Conservation (phyloP, 495 filamentous ascomycete genomes). For the Podospora australis region DNA sequence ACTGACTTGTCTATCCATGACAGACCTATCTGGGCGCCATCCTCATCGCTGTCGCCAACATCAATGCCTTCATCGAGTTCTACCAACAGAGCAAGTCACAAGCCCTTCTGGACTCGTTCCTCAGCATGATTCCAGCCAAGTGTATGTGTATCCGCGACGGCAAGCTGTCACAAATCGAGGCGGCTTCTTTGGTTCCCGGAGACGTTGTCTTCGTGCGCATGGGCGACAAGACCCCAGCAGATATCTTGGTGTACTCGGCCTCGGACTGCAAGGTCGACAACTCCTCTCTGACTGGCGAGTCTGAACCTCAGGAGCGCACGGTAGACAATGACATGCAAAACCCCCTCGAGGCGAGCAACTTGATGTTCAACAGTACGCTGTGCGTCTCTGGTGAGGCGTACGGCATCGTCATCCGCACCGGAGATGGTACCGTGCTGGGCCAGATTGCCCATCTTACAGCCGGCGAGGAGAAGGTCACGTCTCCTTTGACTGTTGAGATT, state of each 20-base stretch:
- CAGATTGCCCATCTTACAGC: slow-evolving; percentile 45
- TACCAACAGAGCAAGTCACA: slow-evolving; percentile 28
- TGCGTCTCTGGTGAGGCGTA: slow-evolving; percentile 20
- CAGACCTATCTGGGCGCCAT: slow-evolving; percentile 30
- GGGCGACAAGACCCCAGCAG: slow-evolving; percentile 63
- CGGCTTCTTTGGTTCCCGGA: slow-evolving; percentile 47
- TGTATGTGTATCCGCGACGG: slow-evolving; percentile 28
- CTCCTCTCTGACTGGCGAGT: slow-evolving; percentile 52
- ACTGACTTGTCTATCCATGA: background rate
- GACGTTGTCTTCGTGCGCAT: slow-evolving; percentile 63
- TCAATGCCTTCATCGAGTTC: slow-evolving; percentile 31
- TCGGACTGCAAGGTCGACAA: slow-evolving; percentile 59
- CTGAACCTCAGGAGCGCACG: slow-evolving; percentile 22
- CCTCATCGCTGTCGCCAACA: slow-evolving; percentile 23
- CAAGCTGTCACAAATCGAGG: slow-evolving; percentile 18
- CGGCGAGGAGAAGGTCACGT: slow-evolving; percentile 10
- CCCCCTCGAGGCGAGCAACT: slow-evolving; percentile 22
- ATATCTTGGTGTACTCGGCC: slow-evolving; percentile 52
- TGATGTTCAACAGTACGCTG: slow-evolving; percentile 19
- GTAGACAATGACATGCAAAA: slow-evolving; percentile 24
- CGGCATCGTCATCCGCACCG: slow-evolving; percentile 62
- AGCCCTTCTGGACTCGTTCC: slow-evolving; percentile 26
- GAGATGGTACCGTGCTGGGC: slow-evolving; percentile 64
- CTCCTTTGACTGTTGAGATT: slow-evolving; percentile 13
- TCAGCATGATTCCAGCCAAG: slow-evolving; percentile 29